Conservation (phyloP, 805 yeast species). For the Tetrapisispora taiwanensis region DNA sequence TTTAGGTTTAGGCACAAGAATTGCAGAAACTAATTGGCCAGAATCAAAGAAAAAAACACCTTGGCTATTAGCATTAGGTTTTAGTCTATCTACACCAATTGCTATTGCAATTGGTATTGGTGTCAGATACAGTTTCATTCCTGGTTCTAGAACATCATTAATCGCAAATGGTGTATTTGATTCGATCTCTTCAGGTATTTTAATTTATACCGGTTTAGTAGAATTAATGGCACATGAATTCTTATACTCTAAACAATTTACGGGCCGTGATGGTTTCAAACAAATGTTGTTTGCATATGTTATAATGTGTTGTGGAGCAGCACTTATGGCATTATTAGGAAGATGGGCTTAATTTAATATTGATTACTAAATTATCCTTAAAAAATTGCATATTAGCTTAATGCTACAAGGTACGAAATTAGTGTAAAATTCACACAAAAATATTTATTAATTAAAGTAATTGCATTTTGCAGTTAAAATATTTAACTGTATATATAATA, state of each 20-base stretch:
- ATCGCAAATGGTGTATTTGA: conserved; percentile 58
- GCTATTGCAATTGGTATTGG: conserved; percentile 70
- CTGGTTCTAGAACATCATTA: conserved; percentile 43
- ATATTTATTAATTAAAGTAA: too few relatives aligned
- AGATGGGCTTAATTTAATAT: conserved; percentile 44
- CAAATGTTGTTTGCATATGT: conserved; percentile 35
- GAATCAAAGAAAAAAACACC: conserved; percentile 29
- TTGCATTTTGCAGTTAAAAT: too few relatives aligned
- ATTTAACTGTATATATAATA: too few relatives aligned
- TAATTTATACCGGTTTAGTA: conserved; percentile 62
- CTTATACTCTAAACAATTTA: conserved; percentile 51
- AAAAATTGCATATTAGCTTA: not conserved
- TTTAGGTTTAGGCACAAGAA: conserved; percentile 64
- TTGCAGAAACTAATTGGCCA: conserved; percentile 52
- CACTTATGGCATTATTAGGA: conserved; percentile 67
- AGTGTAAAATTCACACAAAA: too few relatives aligned
- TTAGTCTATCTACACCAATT: conserved; percentile 55
- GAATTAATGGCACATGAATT: conserved; percentile 71
- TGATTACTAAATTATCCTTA: not conserved
- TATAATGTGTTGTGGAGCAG: conserved; percentile 56
- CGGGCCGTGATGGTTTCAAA: conserved; percentile 44
- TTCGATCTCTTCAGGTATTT: conserved; percentile 60
- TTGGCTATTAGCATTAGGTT: conserved; percentile 40
- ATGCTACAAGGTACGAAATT: not conserved
- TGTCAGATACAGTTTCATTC: conserved; percentile 47